Base-by-base conservation (phyloP, 345 rosid genomes). In the Salix suchowensis region DNA sequence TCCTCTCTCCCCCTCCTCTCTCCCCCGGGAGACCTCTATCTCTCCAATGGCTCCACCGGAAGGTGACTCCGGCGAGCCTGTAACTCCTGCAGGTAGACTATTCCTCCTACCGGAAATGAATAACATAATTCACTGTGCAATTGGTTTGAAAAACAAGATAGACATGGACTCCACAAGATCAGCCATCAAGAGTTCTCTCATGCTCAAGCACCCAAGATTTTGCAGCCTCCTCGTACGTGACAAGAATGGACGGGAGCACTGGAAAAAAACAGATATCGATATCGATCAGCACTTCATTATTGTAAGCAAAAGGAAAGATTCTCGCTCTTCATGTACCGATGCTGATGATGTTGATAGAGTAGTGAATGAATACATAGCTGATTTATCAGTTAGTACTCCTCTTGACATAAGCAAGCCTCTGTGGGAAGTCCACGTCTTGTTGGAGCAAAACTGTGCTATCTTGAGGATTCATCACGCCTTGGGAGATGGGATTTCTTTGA, bases 401-500 rank as follows among this genome's bases (percentile, higher is more conserved):
- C 73, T 88, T 5, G 52, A 81, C 15, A 13, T 21, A 2, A 86
- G 88, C 48, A 88, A 89, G 72, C 95, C 91, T 2, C 74, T 89
- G 78, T 88, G 95, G 91, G 95, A 89, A 34, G 14, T 88, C 48
- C 91, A 88, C 58, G 18, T 89, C 32, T 24, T 89, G 77, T 14
- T 8, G 73, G 82, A 80, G 6, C 84, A 81, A 11, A 78, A 71
- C 28, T 83, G 89, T 50, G 12, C 39, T 19, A 76, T 91, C 18
- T 65, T 89, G 58, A 72, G 96, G 76, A 61, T 89, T 46, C 93
- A 91, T 44, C 90, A 89, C 60, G 85, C 91, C 2, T 72, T 91
- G 6, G 93, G 96, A 0, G 91, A 91, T 13, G 93, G 93, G 71
- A 78, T 87, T 18, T 88, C 90, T 55, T 68, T 89, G 76, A 81